Base-by-base conservation (phyloP, 768 basidiomycete genomes). In the Rhizopogon salebrosus region DNA sequence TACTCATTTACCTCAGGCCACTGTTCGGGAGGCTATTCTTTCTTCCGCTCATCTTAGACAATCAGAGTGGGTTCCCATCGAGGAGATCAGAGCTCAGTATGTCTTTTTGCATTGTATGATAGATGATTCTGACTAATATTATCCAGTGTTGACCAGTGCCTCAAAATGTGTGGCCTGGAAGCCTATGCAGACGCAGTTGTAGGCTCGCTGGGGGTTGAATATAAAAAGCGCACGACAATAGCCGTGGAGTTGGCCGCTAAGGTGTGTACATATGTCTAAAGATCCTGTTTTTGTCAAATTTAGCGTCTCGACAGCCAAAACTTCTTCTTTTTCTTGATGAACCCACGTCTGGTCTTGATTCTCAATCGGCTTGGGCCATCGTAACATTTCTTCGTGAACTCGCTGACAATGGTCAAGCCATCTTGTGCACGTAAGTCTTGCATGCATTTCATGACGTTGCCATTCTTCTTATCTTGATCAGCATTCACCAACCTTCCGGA, bases 231-330 rank as follows among this genome's bases (percentile, higher is more conserved):
- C 9, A 83, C 89, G 0, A 94, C 92, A 0, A 94, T 95, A 55
- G 92, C 80, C 18, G 91, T 93, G 31, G 91, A 93, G 64, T 74
- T 95, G 10, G 91, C 90, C 42, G 89, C 91, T 5, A 93, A 92
- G 65, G 64, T 69, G 58, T 5, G 49, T 41, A 7, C 4, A 23
- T 20, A 13, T 20, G 3, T 34, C 31, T 29, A 10, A 6, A 9
- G 18, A 13, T n/a, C 20, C n/a, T 7, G 54, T n/a, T 9, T 29
- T 39, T n/a, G 29, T 31, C 3, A 27, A 45, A 45, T 29, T 6
- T 31, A 22, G 1, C 3, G 1, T 23, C 27, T 20, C 18, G 14
- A 4, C 54, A 84, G 84, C 92, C 91, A 1, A 81, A 82, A 64
- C 72, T 93, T 0, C 73, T 95, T 0, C 76, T 95, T 16, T 94